Percentiles rank a stretch among this genome's conserved stretches.
These are phyloP conservation scores for Suhomyces prunicola DNA, from an alignment of 805 yeast genomes.

Conservation along the genomic window DNA sequence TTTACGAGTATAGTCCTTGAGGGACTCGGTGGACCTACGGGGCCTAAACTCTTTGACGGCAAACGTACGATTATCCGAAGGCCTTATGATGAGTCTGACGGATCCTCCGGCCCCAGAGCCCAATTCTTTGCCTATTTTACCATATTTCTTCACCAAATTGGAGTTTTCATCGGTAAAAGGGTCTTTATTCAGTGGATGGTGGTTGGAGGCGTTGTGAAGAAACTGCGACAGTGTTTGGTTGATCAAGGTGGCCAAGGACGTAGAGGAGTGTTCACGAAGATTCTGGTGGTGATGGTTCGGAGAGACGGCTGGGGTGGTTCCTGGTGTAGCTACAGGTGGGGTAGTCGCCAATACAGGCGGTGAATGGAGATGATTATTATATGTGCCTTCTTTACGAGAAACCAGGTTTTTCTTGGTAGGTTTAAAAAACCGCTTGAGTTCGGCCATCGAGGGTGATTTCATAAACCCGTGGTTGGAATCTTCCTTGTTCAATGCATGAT, in stretches of 20 bases:
- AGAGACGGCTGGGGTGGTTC: not conserved
- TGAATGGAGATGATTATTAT: conserved; percentile 27
- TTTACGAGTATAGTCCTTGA: conserved; percentile 78
- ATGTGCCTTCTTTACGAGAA: conserved; percentile 10
- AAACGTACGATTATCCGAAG: conserved; percentile 66
- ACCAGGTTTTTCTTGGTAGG: conserved; percentile 42
- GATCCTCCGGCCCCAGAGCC: conserved; percentile 91
- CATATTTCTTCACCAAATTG: conserved; percentile 51
- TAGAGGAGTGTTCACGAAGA: conserved; percentile 30
- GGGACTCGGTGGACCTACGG: conserved; percentile 63
- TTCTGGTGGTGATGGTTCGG: not conserved
- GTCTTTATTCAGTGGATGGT: conserved; percentile 23
- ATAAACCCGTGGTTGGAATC: conserved; percentile 28
- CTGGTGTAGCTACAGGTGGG: not conserved
- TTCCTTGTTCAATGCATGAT: conserved; percentile 7
- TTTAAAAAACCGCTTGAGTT: conserved; percentile 68
- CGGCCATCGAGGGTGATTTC: conserved; percentile 58
- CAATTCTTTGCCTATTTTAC: conserved; percentile 67
- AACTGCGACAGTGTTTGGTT: conserved; percentile 38
- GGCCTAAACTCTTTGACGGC: conserved; percentile 84
- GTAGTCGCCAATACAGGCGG: conserved; percentile 24
- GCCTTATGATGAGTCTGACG: conserved; percentile 67
- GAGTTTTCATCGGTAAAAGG: conserved; percentile 34
- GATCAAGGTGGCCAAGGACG: conserved; percentile 34
- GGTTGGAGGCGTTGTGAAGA: conserved; percentile 33